These are phyloP conservation scores for Beta macrorhiza DNA, from an alignment of 179 eudicot species.

Conservation along the genomic window DNA sequence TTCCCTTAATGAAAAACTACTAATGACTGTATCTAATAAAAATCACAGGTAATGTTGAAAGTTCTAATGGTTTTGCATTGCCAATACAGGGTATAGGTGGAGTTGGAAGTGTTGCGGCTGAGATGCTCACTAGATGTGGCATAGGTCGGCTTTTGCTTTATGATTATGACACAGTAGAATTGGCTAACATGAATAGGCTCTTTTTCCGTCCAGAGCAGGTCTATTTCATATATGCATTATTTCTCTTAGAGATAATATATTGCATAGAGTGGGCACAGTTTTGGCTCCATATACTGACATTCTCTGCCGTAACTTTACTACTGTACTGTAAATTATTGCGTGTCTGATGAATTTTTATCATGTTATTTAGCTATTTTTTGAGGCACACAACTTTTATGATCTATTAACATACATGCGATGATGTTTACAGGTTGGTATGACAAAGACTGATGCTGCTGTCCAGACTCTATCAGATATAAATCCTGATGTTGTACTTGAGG, in stretches of 20 bases:
- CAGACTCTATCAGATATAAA: conserved; percentile 90
- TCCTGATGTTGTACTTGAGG: conserved; percentile 99
- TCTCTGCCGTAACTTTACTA: not conserved
- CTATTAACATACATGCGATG: not conserved
- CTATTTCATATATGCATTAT: not conserved
- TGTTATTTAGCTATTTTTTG: not conserved
- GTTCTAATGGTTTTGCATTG: not conserved
- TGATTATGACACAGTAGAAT: conserved; percentile 98
- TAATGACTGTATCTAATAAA: not conserved
- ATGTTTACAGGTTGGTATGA: conserved; percentile 75
- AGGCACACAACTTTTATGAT: not conserved
- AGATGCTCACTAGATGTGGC: conserved; percentile 98
- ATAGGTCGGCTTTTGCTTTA: conserved; percentile 91
- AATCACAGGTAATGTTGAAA: too few relatives aligned
- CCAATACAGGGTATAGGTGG: conserved; percentile 62
- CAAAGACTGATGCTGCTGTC: conserved; percentile 98
- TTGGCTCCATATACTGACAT: conserved; percentile 2
- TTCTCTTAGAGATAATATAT: not conserved
- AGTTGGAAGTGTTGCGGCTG: conserved; percentile 99
- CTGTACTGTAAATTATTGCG: not conserved
- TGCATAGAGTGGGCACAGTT: not conserved
- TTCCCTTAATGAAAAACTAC: not conserved
- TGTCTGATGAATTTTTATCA: not conserved
- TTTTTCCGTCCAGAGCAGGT: conserved; percentile 99
- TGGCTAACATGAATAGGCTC: conserved; percentile 97